These are phyloP conservation scores for Mortierella sp. DNA, from an alignment of 371 early-diverging fungal species.

Conservation along the genomic window DNA sequence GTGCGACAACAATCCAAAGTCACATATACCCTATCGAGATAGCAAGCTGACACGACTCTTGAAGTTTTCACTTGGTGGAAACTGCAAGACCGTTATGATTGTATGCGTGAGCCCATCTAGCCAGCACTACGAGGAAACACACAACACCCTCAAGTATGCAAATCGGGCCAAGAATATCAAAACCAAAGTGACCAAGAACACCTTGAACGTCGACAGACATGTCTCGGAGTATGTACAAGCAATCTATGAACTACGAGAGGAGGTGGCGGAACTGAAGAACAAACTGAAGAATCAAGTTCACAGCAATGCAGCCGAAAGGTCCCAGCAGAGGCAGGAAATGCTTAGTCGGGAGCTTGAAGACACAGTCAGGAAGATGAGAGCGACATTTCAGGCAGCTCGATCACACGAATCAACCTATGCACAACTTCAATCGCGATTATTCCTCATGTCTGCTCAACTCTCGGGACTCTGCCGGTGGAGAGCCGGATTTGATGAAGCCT, in stretches of 20 bases:
- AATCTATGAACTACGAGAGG: conserved; percentile 65
- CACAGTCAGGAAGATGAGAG: conserved; percentile 33
- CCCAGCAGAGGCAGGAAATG: conserved; percentile 24
- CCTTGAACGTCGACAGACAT: conserved; percentile 63
- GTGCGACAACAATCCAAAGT: conserved; percentile 67
- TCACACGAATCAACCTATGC: conserved; percentile 45
- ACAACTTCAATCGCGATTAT: conserved; percentile 34
- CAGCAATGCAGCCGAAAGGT: conserved; percentile 13
- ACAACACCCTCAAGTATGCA: conserved; percentile 92
- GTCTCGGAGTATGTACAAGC: conserved; percentile 69
- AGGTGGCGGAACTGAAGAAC: conserved; percentile 60
- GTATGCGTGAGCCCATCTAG: conserved; percentile 81
- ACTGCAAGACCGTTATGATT: conserved; percentile 89
- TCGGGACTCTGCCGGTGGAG: conserved; percentile 37
- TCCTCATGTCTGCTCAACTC: conserved; percentile 26
- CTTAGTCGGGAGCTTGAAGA: conserved; percentile 27
- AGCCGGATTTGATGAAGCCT: conserved; percentile 35
- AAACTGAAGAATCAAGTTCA: conserved; percentile 39
- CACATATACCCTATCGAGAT: conserved; percentile 87
- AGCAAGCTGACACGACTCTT: conserved; percentile 89
- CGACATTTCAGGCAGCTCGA: conserved; percentile 31
- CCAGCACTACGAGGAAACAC: conserved; percentile 83
- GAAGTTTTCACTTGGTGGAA: conserved; percentile 86
- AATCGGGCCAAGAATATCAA: conserved; percentile 84
- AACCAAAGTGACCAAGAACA: conserved; percentile 68